Conservation (phyloP, 257 asterid genomes). For the Solanum gandarillasii region DNA sequence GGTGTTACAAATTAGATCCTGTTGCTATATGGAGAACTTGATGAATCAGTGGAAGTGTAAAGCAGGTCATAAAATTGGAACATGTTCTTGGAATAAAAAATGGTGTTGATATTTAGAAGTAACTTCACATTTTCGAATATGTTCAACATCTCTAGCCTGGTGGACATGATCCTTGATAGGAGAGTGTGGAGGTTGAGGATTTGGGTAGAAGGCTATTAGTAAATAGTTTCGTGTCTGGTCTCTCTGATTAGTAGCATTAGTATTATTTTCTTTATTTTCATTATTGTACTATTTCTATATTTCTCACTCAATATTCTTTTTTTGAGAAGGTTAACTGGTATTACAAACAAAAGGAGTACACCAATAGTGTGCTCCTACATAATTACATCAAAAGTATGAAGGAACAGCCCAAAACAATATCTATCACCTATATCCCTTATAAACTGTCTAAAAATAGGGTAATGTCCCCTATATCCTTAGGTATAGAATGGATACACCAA, state of each 20-base stretch:
- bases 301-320: neutral
- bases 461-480: too few relatives aligned
- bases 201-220: neutral
- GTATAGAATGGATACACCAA: too few relatives aligned
- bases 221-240: neutral
- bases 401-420: too few relatives aligned
- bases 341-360: too few relatives aligned
- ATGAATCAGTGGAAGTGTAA: neutral
- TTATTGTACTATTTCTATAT: neutral
- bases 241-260: neutral
- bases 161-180: neutral
- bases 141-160: neutral
- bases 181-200: neutral
- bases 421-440: too few relatives aligned
- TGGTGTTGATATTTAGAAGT: neutral
- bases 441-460: too few relatives aligned
- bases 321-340: too few relatives aligned
- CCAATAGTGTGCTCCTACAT: too few relatives aligned
- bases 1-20: neutral
- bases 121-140: neutral
- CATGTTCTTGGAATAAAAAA: neutral
- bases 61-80: neutral
- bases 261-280: neutral
- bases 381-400: too few relatives aligned
- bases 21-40: neutral